phyloP scores from a whole-genome alignment of 78 protist genomes.

The Guillardia theta region DNA sequence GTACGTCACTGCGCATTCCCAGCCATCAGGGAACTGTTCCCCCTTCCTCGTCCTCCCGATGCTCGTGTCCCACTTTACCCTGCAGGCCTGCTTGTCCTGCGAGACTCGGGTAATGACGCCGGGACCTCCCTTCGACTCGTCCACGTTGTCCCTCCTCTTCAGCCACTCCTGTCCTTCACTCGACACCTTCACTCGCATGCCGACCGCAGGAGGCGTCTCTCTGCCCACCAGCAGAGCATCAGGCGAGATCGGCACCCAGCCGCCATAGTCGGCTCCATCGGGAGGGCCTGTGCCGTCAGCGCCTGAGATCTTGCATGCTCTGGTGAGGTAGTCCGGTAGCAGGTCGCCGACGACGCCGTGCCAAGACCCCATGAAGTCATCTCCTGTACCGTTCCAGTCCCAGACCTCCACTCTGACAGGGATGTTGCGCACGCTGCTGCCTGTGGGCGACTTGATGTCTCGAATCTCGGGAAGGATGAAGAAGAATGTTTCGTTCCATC shows the following conservation, averaged over 20 bases:
- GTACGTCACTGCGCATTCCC: background rate
- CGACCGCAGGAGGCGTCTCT: background rate
- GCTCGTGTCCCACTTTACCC: background rate
- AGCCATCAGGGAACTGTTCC: background rate
- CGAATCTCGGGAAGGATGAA: background rate
- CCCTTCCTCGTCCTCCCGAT: background rate
- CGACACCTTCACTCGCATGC: background rate
- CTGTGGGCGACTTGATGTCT: background rate
- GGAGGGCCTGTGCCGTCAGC: background rate
- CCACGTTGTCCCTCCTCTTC: background rate
- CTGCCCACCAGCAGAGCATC: background rate
- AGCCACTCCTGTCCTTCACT: background rate
- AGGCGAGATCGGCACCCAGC: background rate
- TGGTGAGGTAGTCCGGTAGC: background rate
- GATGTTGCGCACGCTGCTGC: background rate
- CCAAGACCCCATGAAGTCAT: background rate
- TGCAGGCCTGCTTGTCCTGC: background rate
- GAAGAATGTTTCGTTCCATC: background rate
- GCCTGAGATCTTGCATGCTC: background rate
- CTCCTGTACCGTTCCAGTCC: background rate
- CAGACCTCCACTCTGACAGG: background rate
- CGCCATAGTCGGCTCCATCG: background rate
- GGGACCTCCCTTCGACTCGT: background rate
- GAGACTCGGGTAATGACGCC: background rate
- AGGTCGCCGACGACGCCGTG: background rate